Base-by-base conservation (phyloP, 2,329 filamentous ascomycete genomes). In the Ceratocystis ficicola region DNA sequence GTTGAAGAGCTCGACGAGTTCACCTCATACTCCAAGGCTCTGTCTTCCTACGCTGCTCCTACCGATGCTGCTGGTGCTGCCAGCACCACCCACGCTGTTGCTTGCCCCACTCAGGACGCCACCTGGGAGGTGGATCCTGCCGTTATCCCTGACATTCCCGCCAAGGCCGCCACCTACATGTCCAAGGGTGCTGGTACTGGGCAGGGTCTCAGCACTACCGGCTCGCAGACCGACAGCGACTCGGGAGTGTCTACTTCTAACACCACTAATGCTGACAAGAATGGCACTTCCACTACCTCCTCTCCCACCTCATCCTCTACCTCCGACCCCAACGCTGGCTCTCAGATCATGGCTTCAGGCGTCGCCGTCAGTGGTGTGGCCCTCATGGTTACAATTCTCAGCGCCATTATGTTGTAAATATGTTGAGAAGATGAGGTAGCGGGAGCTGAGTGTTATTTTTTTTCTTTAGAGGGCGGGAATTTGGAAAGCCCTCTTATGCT, bases 1-100 rank as follows among this genome's bases (percentile, higher is more conserved):
- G 81, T 88, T 67, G 77, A 77, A 41, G 82, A 87, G 69, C 76
- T 80, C 44, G 12, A 57, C 22, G 89, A 93, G 72, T 95, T 86
- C 76, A 74, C 76, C 60, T 76, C 76, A 68, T 79, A 83, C 71
- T 76, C 79, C 71, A 73, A 72, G 10, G 80, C 81, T 63, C 73
- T 84, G 66, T 70, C 73, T 63, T 75, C 77, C 64, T 78, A 82
- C 73, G 76, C 82, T 30, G 74, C 77, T 5, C 82, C 83, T 17
- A 78, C 76, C 22, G 82, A 80, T 52, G 70, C 76, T 63, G 81
- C 79, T 62, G 81, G 81, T 66, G 78, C 77, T 69, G 73, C 77
- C 30, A 75, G 76, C 12, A 79, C 79, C 57, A 80, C 80, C 5
- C 74, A 79, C 68, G 71, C 77, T 15, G 75, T 74, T 52, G 71